Percentiles rank a stretch among this genome's conserved stretches.
Evolutionary conservation across 805 yeast genomes (phyloP).

Genomic region (Myxozyma geophila): DNA sequence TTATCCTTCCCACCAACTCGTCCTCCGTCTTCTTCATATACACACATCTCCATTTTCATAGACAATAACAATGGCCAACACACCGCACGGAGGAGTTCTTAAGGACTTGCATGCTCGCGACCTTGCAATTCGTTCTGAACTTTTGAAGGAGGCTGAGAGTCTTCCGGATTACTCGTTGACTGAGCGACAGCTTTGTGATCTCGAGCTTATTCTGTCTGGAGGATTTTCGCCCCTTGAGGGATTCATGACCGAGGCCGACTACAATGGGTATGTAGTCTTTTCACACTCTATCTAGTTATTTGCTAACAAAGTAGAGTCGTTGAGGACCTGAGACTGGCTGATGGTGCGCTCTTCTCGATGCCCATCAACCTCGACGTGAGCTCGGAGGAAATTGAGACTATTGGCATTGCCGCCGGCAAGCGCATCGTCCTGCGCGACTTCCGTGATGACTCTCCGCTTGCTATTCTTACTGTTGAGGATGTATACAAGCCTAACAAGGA

Average conservation of each 20-base stretch:
- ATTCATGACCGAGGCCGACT: conserved; percentile 69
- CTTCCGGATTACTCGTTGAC: conserved; percentile 59
- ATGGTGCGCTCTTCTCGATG: conserved; percentile 86
- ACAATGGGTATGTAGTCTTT: conserved; percentile 51
- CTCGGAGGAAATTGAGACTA: conserved; percentile 52
- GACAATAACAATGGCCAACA: conserved; percentile 46
- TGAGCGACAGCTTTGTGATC: conserved; percentile 89
- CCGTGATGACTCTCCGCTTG: conserved; percentile 76
- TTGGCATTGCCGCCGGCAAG: conserved; percentile 56
- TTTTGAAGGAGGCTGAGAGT: conserved; percentile 61
- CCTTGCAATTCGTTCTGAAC: conserved; percentile 57
- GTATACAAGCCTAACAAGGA: conserved; percentile 81
- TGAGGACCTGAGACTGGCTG: conserved; percentile 65
- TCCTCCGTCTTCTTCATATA: background rate
- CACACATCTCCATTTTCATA: background rate
- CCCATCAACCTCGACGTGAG: conserved; percentile 88
- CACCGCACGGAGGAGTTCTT: conserved; percentile 91
- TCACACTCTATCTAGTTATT: no score
- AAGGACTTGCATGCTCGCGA: conserved; percentile 88
- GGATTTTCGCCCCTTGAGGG: conserved; percentile 90
- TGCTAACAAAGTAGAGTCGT: conserved; percentile 54
- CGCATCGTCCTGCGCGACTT: conserved; percentile 78
- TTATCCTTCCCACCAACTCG: background rate
- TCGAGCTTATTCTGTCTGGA: conserved; percentile 89
- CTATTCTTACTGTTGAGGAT: conserved; percentile 78